Conservation (phyloP, 345 rosid species). For the Lumnitzera littorea region DNA sequence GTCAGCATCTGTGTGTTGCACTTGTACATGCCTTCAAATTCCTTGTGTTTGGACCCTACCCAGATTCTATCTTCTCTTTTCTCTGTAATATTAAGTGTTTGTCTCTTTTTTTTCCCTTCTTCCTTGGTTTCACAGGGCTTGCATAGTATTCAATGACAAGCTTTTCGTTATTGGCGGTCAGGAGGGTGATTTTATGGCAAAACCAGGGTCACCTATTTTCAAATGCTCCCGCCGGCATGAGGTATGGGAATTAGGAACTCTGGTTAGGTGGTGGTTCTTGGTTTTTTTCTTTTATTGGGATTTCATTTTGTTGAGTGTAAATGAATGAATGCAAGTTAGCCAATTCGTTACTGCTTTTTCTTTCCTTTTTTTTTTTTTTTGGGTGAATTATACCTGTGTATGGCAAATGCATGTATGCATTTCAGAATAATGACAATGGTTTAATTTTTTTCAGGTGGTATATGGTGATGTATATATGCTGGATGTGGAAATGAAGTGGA, state of each 20-base stretch:
- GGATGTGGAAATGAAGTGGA: slow-evolving; percentile 71
- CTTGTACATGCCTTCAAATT: neutral
- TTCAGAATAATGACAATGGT: no score
- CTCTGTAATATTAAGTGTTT: neutral
- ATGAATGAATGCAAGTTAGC: neutral
- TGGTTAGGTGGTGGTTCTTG: neutral
- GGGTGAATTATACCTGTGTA: no score
- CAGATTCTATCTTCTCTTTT: neutral
- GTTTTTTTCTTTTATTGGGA: neutral
- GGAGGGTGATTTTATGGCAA: slow-evolving; percentile 89
- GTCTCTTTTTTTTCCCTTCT: neutral
- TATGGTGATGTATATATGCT: slow-evolving; percentile 79
- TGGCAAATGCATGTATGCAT: no score
- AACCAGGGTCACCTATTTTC: slow-evolving; percentile 79
- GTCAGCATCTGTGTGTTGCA: neutral
- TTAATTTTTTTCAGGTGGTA: slow-evolving; percentile 38
- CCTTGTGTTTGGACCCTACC: no score
- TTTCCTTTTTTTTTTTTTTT: no score
- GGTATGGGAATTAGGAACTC: slow-evolving; percentile 22
- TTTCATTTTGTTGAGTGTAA: neutral
- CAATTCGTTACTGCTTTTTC: neutral
- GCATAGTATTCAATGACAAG: slow-evolving; percentile 38
- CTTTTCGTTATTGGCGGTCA: slow-evolving; percentile 75
- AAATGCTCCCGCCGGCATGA: slow-evolving; percentile 80
- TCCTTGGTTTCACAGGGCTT: slow-evolving; percentile 35